These are phyloP conservation scores for Xylogone sp. DNA, from an alignment of 2,329 filamentous ascomycete species.

Conservation along the genomic window DNA sequence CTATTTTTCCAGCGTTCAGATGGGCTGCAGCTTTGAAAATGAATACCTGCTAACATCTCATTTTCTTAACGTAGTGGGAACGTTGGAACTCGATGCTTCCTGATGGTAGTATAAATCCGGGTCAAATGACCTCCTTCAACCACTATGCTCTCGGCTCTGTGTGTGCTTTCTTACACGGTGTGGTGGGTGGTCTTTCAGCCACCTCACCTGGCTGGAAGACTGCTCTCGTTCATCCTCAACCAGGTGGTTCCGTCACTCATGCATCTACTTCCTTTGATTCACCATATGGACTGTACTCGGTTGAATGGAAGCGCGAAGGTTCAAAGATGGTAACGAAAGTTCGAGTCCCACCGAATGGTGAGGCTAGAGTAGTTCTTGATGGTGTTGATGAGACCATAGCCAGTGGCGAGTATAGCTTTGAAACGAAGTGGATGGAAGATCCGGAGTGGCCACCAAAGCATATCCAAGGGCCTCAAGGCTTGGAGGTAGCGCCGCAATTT, in stretches of 20 bases:
- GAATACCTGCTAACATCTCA: too few relatives aligned
- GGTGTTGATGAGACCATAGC: slow-evolving; percentile 11
- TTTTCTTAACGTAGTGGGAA: slow-evolving; percentile 29
- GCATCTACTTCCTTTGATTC: slow-evolving; percentile 20
- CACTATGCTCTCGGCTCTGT: slow-evolving; percentile 33
- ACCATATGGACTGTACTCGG: slow-evolving; percentile 16
- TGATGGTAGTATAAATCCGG: slow-evolving; percentile 27
- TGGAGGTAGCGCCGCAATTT: too few relatives aligned
- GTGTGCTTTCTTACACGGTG: slow-evolving; percentile 30
- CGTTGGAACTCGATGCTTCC: slow-evolving; percentile 32
- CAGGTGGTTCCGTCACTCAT: slow-evolving; percentile 19
- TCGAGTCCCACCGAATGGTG: slow-evolving; percentile 17
- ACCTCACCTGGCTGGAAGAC: slow-evolving; percentile 22
- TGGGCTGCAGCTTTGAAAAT: too few relatives aligned
- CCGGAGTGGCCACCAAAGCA: background rate
- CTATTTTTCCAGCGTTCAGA: too few relatives aligned
- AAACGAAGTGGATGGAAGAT: slow-evolving; percentile 4
- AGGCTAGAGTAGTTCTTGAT: slow-evolving; percentile 20
- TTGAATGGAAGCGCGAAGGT: slow-evolving; percentile 1
- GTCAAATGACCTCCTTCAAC: slow-evolving; percentile 34
- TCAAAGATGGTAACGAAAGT: slow-evolving; percentile 12
- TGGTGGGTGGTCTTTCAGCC: slow-evolving; percentile 24
- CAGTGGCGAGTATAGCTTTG: slow-evolving; percentile 14
- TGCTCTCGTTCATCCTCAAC: slow-evolving; percentile 20
- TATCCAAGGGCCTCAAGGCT: background rate